phyloP scores from a whole-genome alignment of 73 alveolate species.

The Uronychia binucleata region DNA sequence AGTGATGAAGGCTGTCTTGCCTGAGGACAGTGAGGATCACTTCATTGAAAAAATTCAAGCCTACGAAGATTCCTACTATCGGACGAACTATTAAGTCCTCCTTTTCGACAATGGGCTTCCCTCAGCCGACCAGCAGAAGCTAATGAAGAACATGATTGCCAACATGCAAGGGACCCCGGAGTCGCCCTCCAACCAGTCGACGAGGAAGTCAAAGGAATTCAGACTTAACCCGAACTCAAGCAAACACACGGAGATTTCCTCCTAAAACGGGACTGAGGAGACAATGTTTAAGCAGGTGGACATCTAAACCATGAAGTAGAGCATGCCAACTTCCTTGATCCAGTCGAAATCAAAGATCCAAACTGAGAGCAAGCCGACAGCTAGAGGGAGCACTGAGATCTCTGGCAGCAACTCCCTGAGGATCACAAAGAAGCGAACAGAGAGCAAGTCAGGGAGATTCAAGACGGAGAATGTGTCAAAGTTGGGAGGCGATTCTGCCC shows the following conservation, averaged over 20 bases:
- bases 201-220: neutral
- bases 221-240: neutral
- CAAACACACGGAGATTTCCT: neutral
- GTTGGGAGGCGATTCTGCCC: too few species aligned
- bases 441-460: neutral
- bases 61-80: neutral
- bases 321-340: neutral
- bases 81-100: neutral
- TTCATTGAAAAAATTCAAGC: neutral
- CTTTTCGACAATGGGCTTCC: neutral
- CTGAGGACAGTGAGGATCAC: conserved; percentile 1
- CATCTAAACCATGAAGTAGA: neutral
- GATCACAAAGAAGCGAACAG: neutral
- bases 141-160: neutral
- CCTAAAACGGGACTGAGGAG: neutral
- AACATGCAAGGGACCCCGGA: neutral
- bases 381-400: neutral
- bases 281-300: neutral
- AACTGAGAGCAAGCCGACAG: neutral
- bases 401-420: neutral
- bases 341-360: neutral
- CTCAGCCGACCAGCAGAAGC: neutral
- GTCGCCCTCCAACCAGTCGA: neutral
- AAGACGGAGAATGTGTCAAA: neutral
- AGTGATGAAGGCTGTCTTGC: neutral